Evolutionary conservation across 805 yeast genomes (phyloP), one percentile per base, ranked within the genome.

Genomic region (Candida patagonica): DNA sequence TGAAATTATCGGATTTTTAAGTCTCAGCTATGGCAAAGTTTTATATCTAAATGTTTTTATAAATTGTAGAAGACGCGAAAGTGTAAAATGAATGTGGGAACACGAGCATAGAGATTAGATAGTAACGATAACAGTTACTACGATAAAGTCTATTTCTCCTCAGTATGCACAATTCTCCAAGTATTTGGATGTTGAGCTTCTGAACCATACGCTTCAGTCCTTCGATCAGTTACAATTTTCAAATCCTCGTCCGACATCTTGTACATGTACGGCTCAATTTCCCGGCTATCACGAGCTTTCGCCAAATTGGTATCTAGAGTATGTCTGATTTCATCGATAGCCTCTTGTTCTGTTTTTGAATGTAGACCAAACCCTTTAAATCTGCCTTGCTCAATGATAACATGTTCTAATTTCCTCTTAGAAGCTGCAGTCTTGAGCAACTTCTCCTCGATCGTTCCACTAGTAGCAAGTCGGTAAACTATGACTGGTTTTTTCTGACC

Each of bases 401-500:
- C 58, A 52, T 74, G 76, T 50, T 86, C 96, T 43, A 88, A 67
- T 42, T 74, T 74, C 44, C 95, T 70, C 60, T 92, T 92, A 19
- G 80, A 71, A 30, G 80, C 81, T 2, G 95, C 94, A 46, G 77
- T 76, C 22, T 82, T 75, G 24, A 92, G 68, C 34, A 92, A 65
- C 12, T 84, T 69, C 53, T 87, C 92, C 60, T 89, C 98, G 22
- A 88, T 73, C 1, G 96, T 84, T 49, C 82, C 76, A 27, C 74
- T 72, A 7, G 84, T 71, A 13, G 87, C 78, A 19, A 92, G 68
- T 45, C 97, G 70, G 55, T 80, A 85, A 1, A 89, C 73, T 17
- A 84, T 67, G 4, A 88, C 95, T 1, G 96, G 96, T 40, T 73
- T 76, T 1, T 65, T 69, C 57, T 89, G 98, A 0, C 97, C 97